Conservation (phyloP, 495 filamentous ascomycete genomes). For the Jackrogersella minutella region DNA sequence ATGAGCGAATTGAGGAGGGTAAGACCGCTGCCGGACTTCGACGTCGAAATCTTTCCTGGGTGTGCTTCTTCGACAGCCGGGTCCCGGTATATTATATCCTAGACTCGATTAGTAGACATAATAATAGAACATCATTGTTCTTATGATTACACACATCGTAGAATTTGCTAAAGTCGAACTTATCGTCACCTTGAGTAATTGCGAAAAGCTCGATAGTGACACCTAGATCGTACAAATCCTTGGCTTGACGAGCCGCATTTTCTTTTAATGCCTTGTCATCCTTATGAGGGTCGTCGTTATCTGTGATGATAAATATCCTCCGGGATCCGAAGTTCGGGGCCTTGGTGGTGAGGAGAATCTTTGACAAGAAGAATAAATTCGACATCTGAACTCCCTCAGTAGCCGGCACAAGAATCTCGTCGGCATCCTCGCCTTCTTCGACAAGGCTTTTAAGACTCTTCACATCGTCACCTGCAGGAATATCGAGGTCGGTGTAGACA, state of each 20-base stretch:
- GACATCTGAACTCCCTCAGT: slow-evolving; percentile 80
- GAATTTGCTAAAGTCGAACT: slow-evolving; percentile 86
- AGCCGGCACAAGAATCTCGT: slow-evolving; percentile 73
- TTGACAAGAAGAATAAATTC: slow-evolving; percentile 91
- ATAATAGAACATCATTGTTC: background rate
- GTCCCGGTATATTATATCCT: slow-evolving; percentile 83
- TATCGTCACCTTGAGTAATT: slow-evolving; percentile 74
- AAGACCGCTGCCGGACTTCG: slow-evolving; percentile 72
- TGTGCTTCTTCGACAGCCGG: slow-evolving; percentile 69
- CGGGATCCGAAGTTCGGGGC: slow-evolving; percentile 93
- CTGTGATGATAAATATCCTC: slow-evolving; percentile 92
- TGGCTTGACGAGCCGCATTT: slow-evolving; percentile 83
- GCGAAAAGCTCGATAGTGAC: slow-evolving; percentile 95
- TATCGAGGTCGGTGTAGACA: slow-evolving; percentile 85
- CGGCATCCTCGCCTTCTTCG: slow-evolving; percentile 73
- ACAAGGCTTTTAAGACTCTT: slow-evolving; percentile 76
- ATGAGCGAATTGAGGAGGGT: slow-evolving; percentile 82
- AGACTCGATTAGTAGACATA: slow-evolving; percentile 30
- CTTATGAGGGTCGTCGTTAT: slow-evolving; percentile 87
- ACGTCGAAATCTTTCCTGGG: slow-evolving; percentile 52
- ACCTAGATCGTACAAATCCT: slow-evolving; percentile 94
- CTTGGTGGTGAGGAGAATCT: slow-evolving; percentile 95
- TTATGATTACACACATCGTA: slow-evolving; percentile 79
- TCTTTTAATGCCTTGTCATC: slow-evolving; percentile 73
- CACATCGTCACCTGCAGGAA: slow-evolving; percentile 87